A percentile compares a stretch with the other conserved stretches of the same genome.
These are phyloP conservation scores for Arxiozyma telluris DNA, from an alignment of 1,139 yeast species.

Conservation along the genomic window DNA sequence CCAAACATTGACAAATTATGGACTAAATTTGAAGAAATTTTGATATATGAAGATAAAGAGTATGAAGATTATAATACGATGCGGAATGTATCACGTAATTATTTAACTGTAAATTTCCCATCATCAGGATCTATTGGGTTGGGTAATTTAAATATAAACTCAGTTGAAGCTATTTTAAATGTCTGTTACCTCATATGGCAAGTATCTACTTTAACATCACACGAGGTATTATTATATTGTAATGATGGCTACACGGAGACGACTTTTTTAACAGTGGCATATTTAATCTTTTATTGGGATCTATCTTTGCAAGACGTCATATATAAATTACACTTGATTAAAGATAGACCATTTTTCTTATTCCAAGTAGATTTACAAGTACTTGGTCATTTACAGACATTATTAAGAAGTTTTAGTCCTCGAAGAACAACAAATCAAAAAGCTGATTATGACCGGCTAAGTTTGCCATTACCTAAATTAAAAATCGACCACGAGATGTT, in stretches of 20 bases:
- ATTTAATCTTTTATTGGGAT: conserved; percentile 57
- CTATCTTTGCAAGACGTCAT: conserved; percentile 41
- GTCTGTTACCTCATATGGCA: conserved; percentile 39
- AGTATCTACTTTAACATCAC: conserved; percentile 10
- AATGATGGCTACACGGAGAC: conserved; percentile 92
- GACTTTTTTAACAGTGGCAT: conserved; percentile 62
- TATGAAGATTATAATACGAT: not conserved
- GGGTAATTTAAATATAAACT: conserved; percentile 46
- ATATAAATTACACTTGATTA: conserved; percentile 49
- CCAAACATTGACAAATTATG: conserved; percentile 15
- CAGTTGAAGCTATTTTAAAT: conserved; percentile 48
- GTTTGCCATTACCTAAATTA: conserved; percentile 10
- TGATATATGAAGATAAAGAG: not conserved
- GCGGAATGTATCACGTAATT: conserved; percentile 19
- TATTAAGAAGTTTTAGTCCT: conserved; percentile 35
- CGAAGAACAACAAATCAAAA: conserved; percentile 9
- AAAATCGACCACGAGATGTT: conserved; percentile 28
- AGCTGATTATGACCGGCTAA: not conserved
- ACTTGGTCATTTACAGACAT: conserved; percentile 51
- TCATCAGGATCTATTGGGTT: conserved; percentile 75
- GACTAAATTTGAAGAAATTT: conserved; percentile 5
- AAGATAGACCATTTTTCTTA: conserved; percentile 74
- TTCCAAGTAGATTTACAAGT: conserved; percentile 68
- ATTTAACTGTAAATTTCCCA: conserved; percentile 49
- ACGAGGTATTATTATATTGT: conserved; percentile 49